Conservation (phyloP, 2,329 filamentous ascomycete species). For the Xylariaceae sp. region DNA sequence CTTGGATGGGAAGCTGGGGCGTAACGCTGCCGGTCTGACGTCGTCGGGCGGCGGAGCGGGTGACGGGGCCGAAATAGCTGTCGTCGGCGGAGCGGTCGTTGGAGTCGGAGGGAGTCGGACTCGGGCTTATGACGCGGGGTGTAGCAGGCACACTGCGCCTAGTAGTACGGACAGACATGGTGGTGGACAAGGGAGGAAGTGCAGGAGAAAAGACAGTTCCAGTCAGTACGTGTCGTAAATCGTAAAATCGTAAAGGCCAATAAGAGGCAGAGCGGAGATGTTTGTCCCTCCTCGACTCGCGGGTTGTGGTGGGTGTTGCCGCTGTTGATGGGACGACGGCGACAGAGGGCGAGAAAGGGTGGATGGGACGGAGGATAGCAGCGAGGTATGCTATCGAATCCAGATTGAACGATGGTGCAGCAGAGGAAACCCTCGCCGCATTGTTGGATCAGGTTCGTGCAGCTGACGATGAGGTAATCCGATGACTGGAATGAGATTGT, state of each 20-base stretch:
- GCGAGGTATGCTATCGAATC: conserved; percentile 48
- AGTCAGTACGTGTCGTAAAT: conserved; percentile 48
- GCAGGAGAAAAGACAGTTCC: conserved; percentile 54
- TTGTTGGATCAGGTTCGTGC: conserved; percentile 32
- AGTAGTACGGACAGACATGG: conserved; percentile 50
- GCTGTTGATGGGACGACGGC: neutral
- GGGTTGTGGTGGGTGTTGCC: conserved; percentile 20
- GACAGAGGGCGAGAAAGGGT: conserved; percentile 16
- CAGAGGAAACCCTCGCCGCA: conserved; percentile 60
- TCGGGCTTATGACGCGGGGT: conserved; percentile 85
- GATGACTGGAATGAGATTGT: neutral
- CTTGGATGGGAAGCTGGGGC: conserved; percentile 56
- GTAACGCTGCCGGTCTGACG: conserved; percentile 43
- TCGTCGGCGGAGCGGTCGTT: conserved; percentile 52
- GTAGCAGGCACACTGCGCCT: conserved; percentile 64
- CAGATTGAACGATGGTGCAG: conserved; percentile 50
- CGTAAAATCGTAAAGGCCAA: conserved; percentile 46
- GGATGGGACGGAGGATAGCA: conserved; percentile 34
- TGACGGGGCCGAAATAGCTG: conserved; percentile 66
- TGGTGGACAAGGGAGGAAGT: conserved; percentile 56
- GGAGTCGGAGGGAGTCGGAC: conserved; percentile 65
- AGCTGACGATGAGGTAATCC: conserved; percentile 15
- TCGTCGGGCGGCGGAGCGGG: conserved; percentile 67
- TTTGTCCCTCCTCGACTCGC: conserved; percentile 48
- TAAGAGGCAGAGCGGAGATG: conserved; percentile 41